These are phyloP conservation scores for Moesziomyces sp. DNA, from an alignment of 1,284 basidiomycete genomes.

Conservation along the genomic window DNA sequence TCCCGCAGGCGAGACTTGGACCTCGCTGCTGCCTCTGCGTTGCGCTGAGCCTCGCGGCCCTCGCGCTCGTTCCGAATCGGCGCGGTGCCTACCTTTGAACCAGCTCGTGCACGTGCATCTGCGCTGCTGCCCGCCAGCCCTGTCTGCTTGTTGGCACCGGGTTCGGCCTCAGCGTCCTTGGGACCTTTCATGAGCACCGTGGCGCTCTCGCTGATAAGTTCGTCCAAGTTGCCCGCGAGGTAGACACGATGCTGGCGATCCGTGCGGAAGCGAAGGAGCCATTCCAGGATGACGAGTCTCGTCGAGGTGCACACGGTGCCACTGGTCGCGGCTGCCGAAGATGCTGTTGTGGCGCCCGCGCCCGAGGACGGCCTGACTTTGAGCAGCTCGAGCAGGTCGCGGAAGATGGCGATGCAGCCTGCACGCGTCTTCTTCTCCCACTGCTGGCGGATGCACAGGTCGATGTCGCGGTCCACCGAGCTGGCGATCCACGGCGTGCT, in stretches of 20 bases:
- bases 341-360: slow-evolving; percentile 3
- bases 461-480: slow-evolving; percentile 41
- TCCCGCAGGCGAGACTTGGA: slow-evolving; percentile 42
- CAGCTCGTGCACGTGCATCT: slow-evolving; percentile 20
- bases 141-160: slow-evolving; percentile 49
- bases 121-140: slow-evolving; percentile 45
- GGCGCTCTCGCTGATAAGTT: slow-evolving; percentile 63
- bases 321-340: slow-evolving; percentile 3
- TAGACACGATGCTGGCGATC: slow-evolving; percentile 91
- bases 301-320: slow-evolving; percentile 61
- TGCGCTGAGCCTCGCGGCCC: slow-evolving; percentile 42
- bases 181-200: slow-evolving; percentile 36
- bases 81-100: slow-evolving; percentile 14
- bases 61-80: slow-evolving; percentile 29
- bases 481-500: slow-evolving; percentile 56
- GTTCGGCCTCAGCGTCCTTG: slow-evolving; percentile 13
- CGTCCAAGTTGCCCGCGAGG: slow-evolving; percentile 71
- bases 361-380: slow-evolving; percentile 15
- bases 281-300: slow-evolving; percentile 82
- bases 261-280: slow-evolving; percentile 86
- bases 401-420: slow-evolving; percentile 58
- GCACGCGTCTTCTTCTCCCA: slow-evolving; percentile 54
- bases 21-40: slow-evolving; percentile 18
- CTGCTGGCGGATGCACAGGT: slow-evolving; percentile 19
- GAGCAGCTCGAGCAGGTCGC: slow-evolving; percentile 58